These are phyloP conservation scores for Scutellaria minor DNA, from an alignment of 257 asterid genomes.

Conservation along the genomic window DNA sequence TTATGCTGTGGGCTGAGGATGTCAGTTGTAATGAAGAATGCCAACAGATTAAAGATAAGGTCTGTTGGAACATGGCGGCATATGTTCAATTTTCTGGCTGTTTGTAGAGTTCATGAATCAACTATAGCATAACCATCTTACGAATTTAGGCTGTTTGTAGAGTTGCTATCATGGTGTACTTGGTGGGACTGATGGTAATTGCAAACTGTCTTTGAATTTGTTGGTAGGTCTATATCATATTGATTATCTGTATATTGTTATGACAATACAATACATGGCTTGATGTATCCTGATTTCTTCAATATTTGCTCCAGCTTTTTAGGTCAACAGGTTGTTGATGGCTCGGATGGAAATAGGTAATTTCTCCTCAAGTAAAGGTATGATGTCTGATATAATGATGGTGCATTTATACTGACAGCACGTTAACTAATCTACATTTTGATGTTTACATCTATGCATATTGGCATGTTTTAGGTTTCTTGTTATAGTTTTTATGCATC, in stretches of 20 bases:
- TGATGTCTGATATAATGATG: constrained; percentile 2
- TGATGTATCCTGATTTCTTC: constrained; percentile 24
- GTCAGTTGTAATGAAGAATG: constrained; percentile 21
- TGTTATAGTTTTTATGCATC: background rate
- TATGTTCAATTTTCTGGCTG: background rate
- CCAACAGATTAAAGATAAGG: constrained; percentile 24
- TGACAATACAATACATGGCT: constrained; percentile 10
- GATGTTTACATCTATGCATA: background rate
- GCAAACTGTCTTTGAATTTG: constrained; percentile 1
- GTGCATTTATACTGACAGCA: background rate
- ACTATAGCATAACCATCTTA: background rate
- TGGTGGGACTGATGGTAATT: constrained; percentile 13
- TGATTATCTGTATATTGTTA: background rate
- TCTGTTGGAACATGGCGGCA: constrained; percentile 16
- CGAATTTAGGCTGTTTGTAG: constrained; percentile 11
- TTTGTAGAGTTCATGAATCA: constrained; percentile 3
- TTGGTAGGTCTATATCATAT: constrained; percentile 23
- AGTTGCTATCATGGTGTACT: constrained; percentile 25
- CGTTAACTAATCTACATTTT: background rate
- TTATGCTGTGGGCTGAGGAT: constrained; percentile 34
- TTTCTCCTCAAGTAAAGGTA: constrained; percentile 4
- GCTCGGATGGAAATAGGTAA: constrained; percentile 36
- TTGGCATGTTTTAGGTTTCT: constrained; percentile 9
- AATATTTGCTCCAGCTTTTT: constrained; percentile 10
- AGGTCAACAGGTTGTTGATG: constrained; percentile 29